A percentile compares a stretch with the other conserved stretches of the same genome.
Conservation (phyloP, 768 basidiomycete genomes). For the Termitomyces sp. region DNA sequence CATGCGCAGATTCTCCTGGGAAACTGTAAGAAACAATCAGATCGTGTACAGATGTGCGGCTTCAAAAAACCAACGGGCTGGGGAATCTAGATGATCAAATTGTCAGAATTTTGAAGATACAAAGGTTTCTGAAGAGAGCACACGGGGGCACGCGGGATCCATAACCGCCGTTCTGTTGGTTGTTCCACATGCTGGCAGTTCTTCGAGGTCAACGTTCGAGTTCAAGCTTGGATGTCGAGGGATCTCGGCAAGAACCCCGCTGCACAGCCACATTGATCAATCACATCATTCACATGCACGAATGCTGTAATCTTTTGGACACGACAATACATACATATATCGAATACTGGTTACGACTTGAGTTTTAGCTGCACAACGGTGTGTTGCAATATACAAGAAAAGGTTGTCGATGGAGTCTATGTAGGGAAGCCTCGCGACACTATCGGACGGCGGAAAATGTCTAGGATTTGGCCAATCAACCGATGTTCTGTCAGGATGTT, state of each 20-base stretch:
- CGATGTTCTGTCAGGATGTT: too few species aligned
- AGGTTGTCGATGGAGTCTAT: too few species aligned
- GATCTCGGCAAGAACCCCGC: background rate
- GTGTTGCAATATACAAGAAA: too few species aligned
- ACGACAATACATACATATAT: too few species aligned
- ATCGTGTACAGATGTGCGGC: background rate
- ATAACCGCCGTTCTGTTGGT: slow-evolving; percentile 6
- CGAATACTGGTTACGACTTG: too few species aligned
- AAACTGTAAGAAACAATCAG: background rate
- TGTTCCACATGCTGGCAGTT: slow-evolving; percentile 17
- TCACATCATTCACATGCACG: too few species aligned
- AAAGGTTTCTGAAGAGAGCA: background rate
- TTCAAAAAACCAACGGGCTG: slow-evolving; percentile 12
- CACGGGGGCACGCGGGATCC: slow-evolving; percentile 12
- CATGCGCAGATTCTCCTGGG: background rate
- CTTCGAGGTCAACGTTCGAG: slow-evolving; percentile 12
- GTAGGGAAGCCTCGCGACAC: too few species aligned
- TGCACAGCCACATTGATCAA: background rate
- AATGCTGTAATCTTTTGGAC: too few species aligned
- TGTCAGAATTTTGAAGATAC: background rate
- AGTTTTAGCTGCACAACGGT: too few species aligned
- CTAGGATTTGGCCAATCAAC: too few species aligned
- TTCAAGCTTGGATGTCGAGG: slow-evolving; percentile 5
- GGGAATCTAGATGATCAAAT: slow-evolving; percentile 9
- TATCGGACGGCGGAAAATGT: too few species aligned